A percentile compares a stretch with the other conserved stretches of the same genome.
These are phyloP conservation scores for Pseudogymnoascus destructans DNA, from an alignment of 2,329 filamentous ascomycete genomes.

Conservation along the genomic window DNA sequence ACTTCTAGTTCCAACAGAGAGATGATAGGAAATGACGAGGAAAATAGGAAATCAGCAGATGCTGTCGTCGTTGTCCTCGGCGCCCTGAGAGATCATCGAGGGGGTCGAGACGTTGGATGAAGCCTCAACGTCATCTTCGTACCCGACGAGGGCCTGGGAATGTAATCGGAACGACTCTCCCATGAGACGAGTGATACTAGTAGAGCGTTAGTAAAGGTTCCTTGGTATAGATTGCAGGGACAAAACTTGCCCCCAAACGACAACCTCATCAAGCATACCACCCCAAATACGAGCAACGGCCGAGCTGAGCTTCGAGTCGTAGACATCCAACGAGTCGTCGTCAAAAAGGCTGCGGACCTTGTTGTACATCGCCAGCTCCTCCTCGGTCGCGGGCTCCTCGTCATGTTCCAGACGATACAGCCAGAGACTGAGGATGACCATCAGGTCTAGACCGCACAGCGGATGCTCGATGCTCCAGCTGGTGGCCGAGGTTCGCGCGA, in stretches of 20 bases:
- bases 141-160: slow-evolving; percentile 85
- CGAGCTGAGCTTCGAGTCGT: slow-evolving; percentile 79
- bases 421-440: slow-evolving; percentile 96
- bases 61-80: slow-evolving; percentile 50
- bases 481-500: slow-evolving; percentile 90
- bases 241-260: slow-evolving; percentile 89
- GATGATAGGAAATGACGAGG: slow-evolving; percentile 23
- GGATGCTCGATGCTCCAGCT: slow-evolving; percentile 99
- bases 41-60: slow-evolving; percentile 42
- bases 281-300: slow-evolving; percentile 92
- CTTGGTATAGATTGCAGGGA: neutral
- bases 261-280: slow-evolving; percentile 94
- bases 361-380: slow-evolving; percentile 81
- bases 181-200: slow-evolving; percentile 84
- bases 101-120: slow-evolving; percentile 57
- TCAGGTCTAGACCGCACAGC: slow-evolving; percentile 88
- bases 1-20: slow-evolving; percentile 16
- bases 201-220: slow-evolving; percentile 31
- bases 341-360: slow-evolving; percentile 84
- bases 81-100: slow-evolving; percentile 59
- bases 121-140: slow-evolving; percentile 70
- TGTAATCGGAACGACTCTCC: slow-evolving; percentile 96
- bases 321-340: slow-evolving; percentile 74
- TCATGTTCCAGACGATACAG: slow-evolving; percentile 99
- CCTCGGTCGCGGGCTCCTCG: slow-evolving; percentile 75